Conservation (phyloP, 192 early-diverging fungal genomes). For the Piromyces sp. region DNA sequence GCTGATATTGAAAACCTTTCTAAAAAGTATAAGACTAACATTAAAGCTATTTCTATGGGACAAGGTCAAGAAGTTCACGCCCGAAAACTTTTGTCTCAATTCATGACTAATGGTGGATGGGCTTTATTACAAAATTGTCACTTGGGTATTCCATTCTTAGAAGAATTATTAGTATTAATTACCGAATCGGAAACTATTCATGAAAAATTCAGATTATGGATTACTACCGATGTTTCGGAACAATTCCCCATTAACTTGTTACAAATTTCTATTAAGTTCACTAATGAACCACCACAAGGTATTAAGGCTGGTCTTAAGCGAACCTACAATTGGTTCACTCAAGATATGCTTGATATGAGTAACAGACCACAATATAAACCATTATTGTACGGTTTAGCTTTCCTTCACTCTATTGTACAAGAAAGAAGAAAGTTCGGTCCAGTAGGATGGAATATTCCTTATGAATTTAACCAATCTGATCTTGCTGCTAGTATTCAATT, state of each 20-base stretch:
- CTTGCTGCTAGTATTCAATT: constrained; percentile 44
- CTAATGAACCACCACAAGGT: constrained; percentile 49
- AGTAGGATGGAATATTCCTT: constrained; percentile 51
- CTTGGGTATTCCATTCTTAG: constrained; percentile 46
- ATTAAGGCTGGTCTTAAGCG: constrained; percentile 46
- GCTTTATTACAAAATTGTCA: constrained; percentile 47
- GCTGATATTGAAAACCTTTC: constrained; percentile 44
- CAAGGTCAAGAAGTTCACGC: constrained; percentile 52
- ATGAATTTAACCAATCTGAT: constrained; percentile 52
- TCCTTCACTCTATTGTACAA: constrained; percentile 48
- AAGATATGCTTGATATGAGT: constrained; percentile 51
- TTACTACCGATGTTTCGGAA: constrained; percentile 36
- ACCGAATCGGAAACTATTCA: constrained; percentile 33
- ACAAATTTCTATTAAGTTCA: constrained; percentile 48
- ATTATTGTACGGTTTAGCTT: constrained; percentile 37
- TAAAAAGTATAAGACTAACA: constrained; percentile 46
- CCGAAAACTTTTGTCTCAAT: constrained; percentile 32
- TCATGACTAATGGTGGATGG: constrained; percentile 48
- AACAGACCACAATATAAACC: constrained; percentile 45
- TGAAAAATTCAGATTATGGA: constrained; percentile 51
- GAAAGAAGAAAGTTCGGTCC: constrained; percentile 48
- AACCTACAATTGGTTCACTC: constrained; percentile 47
- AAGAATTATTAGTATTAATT: constrained; percentile 35
- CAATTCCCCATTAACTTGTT: constrained; percentile 49
- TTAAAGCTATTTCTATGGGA: constrained; percentile 53